phyloP scores from a whole-genome alignment of 257 asterid genomes.

The Orobanche coerulescens region DNA sequence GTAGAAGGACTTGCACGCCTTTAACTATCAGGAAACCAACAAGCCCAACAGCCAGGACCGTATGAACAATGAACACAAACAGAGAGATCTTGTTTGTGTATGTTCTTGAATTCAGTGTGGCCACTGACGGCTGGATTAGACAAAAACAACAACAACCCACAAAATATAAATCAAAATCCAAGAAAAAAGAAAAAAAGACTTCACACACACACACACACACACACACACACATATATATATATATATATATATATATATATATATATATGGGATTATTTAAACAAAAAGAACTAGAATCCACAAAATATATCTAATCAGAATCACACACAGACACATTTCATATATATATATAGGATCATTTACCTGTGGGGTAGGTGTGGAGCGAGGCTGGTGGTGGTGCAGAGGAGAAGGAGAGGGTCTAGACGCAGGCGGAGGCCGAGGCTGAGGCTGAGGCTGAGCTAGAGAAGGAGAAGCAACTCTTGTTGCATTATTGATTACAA shows the following conservation, averaged over 20 bases:
- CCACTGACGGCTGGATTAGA: slow-evolving; percentile 40
- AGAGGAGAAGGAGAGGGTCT: slow-evolving; percentile 13
- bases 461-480: slow-evolving; percentile 83
- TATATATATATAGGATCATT: not conserved
- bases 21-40: slow-evolving; percentile 66
- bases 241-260: too few relatives aligned
- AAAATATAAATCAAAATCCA: slow-evolving; percentile 16
- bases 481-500: slow-evolving; percentile 59
- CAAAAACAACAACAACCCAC: slow-evolving; percentile 6
- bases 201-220: not conserved
- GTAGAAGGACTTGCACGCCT: slow-evolving; percentile 59
- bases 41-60: slow-evolving; percentile 53
- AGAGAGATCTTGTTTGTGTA: slow-evolving; percentile 89
- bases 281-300: not conserved
- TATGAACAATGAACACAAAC: slow-evolving; percentile 60
- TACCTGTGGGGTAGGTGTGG: slow-evolving; percentile 71
- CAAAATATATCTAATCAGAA: not conserved
- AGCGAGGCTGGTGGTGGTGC: slow-evolving; percentile 32
- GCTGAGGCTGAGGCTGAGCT: slow-evolving; percentile 33
- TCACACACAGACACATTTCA: not conserved
- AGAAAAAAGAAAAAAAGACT: not conserved
- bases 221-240: too few relatives aligned
- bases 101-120: slow-evolving; percentile 62
- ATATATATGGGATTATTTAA: not conserved
- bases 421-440: slow-evolving; percentile 23